Base-by-base conservation (phyloP, 305 asterid genomes). In the Fraxinus sp. region DNA sequence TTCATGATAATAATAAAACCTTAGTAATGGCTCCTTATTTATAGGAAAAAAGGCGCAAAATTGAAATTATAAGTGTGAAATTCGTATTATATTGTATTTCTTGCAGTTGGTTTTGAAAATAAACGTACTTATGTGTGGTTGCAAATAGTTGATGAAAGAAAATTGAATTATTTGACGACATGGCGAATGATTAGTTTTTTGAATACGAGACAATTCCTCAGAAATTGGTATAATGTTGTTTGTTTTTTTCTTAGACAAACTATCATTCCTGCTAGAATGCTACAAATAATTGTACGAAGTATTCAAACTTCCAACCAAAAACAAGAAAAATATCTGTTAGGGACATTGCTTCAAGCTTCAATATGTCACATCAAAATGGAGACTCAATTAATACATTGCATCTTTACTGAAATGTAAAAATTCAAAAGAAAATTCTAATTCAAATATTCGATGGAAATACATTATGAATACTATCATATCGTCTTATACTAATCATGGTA, bases 291-390 rank as follows among this genome's bases (percentile, higher is more conserved):
- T 70, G 39, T 14, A 28, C 39, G 75, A 70, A 70, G 37, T 30
- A 30, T 30, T 28, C 39, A 14, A 5, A 28, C 18, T 13, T 70
- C 39, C 10, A 70, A 70, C 75, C 75, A 70, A 1, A 70, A 30
- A 28, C 1, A 70, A 28, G 39, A 70, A 13, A 70, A 68, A 70
- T 4, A 70, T 70, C 36, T 70, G 3, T 70, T 30, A 13, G 75
- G 72, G 22, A 30, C 75, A 70, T 70, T 26, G 75, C 41, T 30
- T n/a, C 75, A 70, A 70, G 22, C 75, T 70, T 70, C 75, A 30
- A 70, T 30, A 11, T 13, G 75, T 70, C 75, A 70, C 39, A 70
- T 70, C 75, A 28, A 26, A 66, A 9, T 24, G 74, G 74, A 11
- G 16, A 66, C 36, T 24, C 37, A 28, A 3, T 1, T 66, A 11